A percentile compares a stretch with the other conserved stretches of the same genome.
Conservation (phyloP, 2,329 filamentous ascomycete genomes). For the Aureobasidium leucospermi region DNA sequence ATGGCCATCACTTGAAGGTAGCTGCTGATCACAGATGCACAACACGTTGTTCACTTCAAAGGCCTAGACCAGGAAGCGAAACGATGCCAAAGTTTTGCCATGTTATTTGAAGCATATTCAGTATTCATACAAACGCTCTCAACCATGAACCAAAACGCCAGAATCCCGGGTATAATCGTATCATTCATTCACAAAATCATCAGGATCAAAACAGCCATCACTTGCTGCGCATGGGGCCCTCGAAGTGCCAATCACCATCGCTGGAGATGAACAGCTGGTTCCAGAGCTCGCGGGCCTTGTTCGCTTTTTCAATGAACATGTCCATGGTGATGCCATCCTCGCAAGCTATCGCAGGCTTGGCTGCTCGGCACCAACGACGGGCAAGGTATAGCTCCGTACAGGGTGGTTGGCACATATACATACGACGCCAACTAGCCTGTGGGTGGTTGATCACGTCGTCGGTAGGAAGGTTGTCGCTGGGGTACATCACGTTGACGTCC, state of each 20-base stretch:
- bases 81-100: too few relatives aligned
- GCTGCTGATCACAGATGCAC: neutral
- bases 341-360: slow-evolving; percentile 21
- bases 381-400: slow-evolving; percentile 26
- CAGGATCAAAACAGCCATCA: neutral
- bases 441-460: slow-evolving; percentile 21
- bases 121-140: neutral
- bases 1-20: neutral
- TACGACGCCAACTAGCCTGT: slow-evolving; percentile 28
- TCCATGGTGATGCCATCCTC: slow-evolving; percentile 28
- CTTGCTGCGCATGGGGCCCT: slow-evolving; percentile 26
- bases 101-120: too few relatives aligned
- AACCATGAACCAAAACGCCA: neutral
- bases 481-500: slow-evolving; percentile 27
- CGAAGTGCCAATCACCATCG: slow-evolving; percentile 31
- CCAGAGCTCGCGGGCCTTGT: slow-evolving; percentile 22
- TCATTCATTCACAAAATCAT: neutral
- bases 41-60: neutral
- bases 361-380: slow-evolving; percentile 23
- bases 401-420: slow-evolving; percentile 29
- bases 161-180: slow-evolving; percentile 5
- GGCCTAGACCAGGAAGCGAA: neutral
- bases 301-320: slow-evolving; percentile 23
- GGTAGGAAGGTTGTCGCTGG: slow-evolving; percentile 18
- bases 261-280: slow-evolving; percentile 25